phyloP scores from a whole-genome alignment of 495 filamentous ascomycete species.

The Melanomma pulvis-pyrius region DNA sequence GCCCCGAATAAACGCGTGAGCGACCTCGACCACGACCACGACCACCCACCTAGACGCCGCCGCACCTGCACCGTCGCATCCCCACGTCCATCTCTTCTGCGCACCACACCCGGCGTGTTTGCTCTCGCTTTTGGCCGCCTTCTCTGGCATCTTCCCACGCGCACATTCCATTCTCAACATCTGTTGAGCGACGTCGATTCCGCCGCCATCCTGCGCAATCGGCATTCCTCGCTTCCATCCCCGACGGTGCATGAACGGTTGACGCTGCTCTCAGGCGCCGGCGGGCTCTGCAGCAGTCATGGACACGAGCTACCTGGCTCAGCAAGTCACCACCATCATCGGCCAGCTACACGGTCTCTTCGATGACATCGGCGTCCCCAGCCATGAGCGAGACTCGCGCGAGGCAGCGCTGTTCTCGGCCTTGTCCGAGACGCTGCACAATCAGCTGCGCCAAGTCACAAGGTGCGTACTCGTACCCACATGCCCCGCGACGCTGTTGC shows the following conservation, averaged over 20 bases:
- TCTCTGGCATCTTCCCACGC: not conserved
- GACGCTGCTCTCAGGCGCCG: slow-evolving; percentile 26
- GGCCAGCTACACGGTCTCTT: slow-evolving; percentile 88
- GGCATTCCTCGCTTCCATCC: slow-evolving; percentile 32
- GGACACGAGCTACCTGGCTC: slow-evolving; percentile 89
- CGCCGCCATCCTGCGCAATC: not conserved
- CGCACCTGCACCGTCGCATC: not conserved
- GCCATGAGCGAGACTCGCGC: slow-evolving; percentile 83
- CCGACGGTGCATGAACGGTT: slow-evolving; percentile 39
- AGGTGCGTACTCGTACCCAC: slow-evolving; percentile 46
- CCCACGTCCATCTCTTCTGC: not conserved
- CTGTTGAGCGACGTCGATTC: not conserved
- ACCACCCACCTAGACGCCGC: too few species aligned
- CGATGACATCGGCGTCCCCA: slow-evolving; percentile 91
- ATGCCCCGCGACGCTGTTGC: slow-evolving; percentile 1
- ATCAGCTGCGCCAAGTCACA: slow-evolving; percentile 77
- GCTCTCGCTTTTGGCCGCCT: not conserved
- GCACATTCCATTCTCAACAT: not conserved
- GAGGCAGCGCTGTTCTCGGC: slow-evolving; percentile 89
- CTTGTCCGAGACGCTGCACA: slow-evolving; percentile 82
- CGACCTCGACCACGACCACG: not conserved
- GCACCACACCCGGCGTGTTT: not conserved
- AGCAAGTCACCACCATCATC: slow-evolving; percentile 91
- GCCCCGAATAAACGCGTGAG: not conserved
- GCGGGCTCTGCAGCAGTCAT: slow-evolving; percentile 51